Base-by-base conservation (phyloP, 2,329 filamentous ascomycete genomes). In the Botrytis elliptica region DNA sequence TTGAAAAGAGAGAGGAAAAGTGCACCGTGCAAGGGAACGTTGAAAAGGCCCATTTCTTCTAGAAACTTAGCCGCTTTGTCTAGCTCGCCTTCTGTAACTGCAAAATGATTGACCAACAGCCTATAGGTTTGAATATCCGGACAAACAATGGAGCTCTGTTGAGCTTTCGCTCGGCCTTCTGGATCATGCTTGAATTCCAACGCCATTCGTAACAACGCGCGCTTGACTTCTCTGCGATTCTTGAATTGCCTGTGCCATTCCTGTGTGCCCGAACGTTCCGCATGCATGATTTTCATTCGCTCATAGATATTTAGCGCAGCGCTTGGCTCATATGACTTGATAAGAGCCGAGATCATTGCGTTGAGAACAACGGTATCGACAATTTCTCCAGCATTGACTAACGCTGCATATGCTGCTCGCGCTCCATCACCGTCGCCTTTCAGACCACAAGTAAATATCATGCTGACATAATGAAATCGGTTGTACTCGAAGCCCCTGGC, bases 281-380 rank as follows among this genome's bases (percentile, higher is more conserved):
- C 40, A 70, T 81, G 77, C 40, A 78, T 66, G 83, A 79, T 49
- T 81, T 94, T 95, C 95, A 99, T 98, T 75, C 91, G 90, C 73
- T 89, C 85, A 79, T 98, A 98, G 18, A 97, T 89, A 74, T 92
- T 87, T 77, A 95, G 90, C 4, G 95, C 96, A 0, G 93, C 91
- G 10, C 86, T 84, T 57, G 91, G 88, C 80, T 99, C 95, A 59
- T 92, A 91, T 22, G 91, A 90, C 73, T 90, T 87, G 62, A 98
- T 86, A 33, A 98, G 87, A 2, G 94, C 91, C 0, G 90, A 87
- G 75, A 98, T 93, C 78, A 98, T 90, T 78, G 92, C 93, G 80
- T 98, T 98, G 81, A 98, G 86, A 22, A 94, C 92, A 4, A 92
- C 86, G 0, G 93, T 95, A 81, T 98, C 95, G 72, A 99, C 90